A percentile compares a stretch with the other conserved stretches of the same genome.
Evolutionary conservation across 208 protist genomes (phyloP).

Genomic region (Leishmania major): DNA sequence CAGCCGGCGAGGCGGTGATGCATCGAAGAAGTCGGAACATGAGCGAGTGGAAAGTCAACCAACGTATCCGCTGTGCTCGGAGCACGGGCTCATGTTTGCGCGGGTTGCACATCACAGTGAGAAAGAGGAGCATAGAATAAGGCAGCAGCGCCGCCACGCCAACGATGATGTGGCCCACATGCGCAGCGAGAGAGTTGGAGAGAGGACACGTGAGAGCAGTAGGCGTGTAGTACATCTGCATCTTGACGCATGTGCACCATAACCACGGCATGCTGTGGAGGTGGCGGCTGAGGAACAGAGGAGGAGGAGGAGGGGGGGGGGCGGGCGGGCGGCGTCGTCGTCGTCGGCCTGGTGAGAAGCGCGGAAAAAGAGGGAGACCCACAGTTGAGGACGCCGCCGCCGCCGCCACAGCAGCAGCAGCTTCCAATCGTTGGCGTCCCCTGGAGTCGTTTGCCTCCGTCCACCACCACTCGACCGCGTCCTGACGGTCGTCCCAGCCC

Average conservation of each 20-base stretch:
- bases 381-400: no score
- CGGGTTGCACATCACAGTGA: neutral
- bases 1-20: neutral
- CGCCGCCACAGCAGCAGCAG: no score
- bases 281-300: neutral
- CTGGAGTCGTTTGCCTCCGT: neutral
- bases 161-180: neutral
- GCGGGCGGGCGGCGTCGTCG: neutral
- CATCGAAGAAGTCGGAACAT: constrained; percentile 8
- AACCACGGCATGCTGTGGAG: neutral
- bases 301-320: neutral
- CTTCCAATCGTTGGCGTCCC: no score
- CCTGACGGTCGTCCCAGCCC: no score
- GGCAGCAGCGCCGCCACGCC: neutral
- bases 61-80: neutral
- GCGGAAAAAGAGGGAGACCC: neutral
- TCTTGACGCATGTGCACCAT: neutral
- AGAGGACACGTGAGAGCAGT: neutral
- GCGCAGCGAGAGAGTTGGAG: neutral
- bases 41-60: neutral
- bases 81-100: neutral
- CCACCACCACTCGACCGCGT: no score
- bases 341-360: neutral
- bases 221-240: neutral
- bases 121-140: neutral